Conservation (phyloP, 2,329 filamentous ascomycete species). For the Emergomyces orientalis region DNA sequence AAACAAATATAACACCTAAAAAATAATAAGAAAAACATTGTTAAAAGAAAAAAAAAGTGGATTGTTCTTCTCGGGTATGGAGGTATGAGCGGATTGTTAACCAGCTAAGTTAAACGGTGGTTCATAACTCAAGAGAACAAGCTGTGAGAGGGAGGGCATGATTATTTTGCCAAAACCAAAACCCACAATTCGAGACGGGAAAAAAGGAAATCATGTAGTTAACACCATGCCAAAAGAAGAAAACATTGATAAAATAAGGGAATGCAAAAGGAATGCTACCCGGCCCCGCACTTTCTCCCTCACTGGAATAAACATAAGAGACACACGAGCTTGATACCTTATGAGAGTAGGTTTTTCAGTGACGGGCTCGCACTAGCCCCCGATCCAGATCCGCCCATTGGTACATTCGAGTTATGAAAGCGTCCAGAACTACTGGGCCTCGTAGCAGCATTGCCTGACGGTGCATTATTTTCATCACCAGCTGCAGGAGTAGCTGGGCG, state of each 20-base stretch:
- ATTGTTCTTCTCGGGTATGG: not conserved
- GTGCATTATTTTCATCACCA: constrained; percentile 12
- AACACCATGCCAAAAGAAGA: not conserved
- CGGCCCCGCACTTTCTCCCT: not conserved
- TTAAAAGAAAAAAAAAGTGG: not conserved
- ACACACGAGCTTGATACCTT: constrained; percentile 16
- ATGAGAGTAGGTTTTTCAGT: constrained; percentile 63
- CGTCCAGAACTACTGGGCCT: constrained; percentile 23
- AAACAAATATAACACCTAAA: constrained; percentile 1
- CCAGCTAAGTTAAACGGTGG: not conserved
- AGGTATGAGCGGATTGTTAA: not conserved
- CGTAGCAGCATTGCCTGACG: constrained; percentile 23
- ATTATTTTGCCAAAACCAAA: not conserved
- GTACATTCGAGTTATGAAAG: constrained; percentile 14
- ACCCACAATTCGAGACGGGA: not conserved
- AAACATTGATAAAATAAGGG: not conserved
- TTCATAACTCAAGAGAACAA: not conserved
- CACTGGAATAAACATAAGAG: not conserved
- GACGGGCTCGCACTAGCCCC: constrained; percentile 73
- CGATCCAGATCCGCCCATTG: constrained; percentile 21
- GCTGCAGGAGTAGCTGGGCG: constrained; percentile 25
- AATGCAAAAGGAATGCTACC: not conserved
- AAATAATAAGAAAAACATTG: not conserved
- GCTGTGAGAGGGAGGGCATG: too few relatives aligned
- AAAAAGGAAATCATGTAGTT: too few relatives aligned